Percentiles rank a stretch among this genome's conserved stretches.
phyloP scores from a whole-genome alignment of 805 yeast species.

The Sungouiozyma intestinalis region DNA sequence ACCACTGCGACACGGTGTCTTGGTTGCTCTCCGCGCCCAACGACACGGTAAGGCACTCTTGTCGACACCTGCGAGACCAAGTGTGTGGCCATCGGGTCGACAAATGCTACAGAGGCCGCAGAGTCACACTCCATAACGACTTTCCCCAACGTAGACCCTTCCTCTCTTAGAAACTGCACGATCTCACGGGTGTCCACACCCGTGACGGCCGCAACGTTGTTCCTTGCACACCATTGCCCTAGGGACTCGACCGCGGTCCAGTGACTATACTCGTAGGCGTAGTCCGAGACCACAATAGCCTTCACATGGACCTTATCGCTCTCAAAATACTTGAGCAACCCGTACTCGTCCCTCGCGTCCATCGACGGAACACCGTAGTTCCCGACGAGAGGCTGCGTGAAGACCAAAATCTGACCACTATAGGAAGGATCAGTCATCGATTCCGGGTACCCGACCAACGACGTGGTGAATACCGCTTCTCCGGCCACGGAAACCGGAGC shows the following conservation, averaged over 20 bases:
- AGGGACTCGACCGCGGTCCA: constrained; percentile 98
- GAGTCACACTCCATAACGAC: constrained; percentile 55
- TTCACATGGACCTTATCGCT: constrained; percentile 85
- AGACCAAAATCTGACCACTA: constrained; percentile 90
- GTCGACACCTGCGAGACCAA: constrained; percentile 91
- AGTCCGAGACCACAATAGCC: constrained; percentile 94
- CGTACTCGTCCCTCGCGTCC: constrained; percentile 68
- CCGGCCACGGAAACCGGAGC: constrained; percentile 89
- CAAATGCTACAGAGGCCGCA: constrained; percentile 40
- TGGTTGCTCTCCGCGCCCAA: no score
- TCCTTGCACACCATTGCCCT: constrained; percentile 92
- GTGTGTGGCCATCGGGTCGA: constrained; percentile 82
- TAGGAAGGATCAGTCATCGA: constrained; percentile 98
- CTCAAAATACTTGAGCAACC: constrained; percentile 83
- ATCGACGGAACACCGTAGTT: constrained; percentile 96
- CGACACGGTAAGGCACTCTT: constrained; percentile 85
- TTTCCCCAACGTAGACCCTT: constrained; percentile 88
- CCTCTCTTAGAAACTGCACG: constrained; percentile 87
- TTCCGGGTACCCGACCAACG: constrained; percentile 96
- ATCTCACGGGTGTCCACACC: constrained; percentile 97
- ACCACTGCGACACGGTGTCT: constrained; percentile 70
- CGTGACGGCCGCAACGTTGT: constrained; percentile 90
- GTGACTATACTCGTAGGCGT: constrained; percentile 91
- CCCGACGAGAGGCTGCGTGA: constrained; percentile 95
- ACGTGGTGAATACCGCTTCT: constrained; percentile 96